Conservation (phyloP, 2,329 filamentous ascomycete species). For the Epichloe gansuensis region DNA sequence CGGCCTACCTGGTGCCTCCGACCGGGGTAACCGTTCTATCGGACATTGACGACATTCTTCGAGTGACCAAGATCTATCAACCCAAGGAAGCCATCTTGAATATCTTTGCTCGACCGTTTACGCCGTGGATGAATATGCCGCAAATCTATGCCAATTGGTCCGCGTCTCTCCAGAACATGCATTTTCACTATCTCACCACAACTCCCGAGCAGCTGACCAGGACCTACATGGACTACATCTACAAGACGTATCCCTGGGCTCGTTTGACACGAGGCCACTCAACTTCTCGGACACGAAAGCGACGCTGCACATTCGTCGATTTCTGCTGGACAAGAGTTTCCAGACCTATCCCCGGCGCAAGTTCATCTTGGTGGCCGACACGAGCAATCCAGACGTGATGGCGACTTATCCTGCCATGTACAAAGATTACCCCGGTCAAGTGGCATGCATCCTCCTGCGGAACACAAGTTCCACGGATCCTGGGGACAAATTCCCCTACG, state of each 20-base stretch:
- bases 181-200: constrained; percentile 75
- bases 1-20: constrained; percentile 62
- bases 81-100: constrained; percentile 65
- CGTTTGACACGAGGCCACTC: constrained; percentile 65
- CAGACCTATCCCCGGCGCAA: constrained; percentile 62
- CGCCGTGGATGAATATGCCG: constrained; percentile 69
- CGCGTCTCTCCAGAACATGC: constrained; percentile 49
- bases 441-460: constrained; percentile 66
- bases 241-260: constrained; percentile 66
- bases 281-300: constrained; percentile 69
- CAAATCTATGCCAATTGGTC: constrained; percentile 68
- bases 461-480: constrained; percentile 61
- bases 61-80: constrained; percentile 70
- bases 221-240: constrained; percentile 73
- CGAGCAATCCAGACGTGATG: constrained; percentile 68
- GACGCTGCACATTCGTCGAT: constrained; percentile 58
- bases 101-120: constrained; percentile 60
- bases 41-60: constrained; percentile 70
- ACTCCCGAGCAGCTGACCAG: constrained; percentile 67
- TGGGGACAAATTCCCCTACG: constrained; percentile 59
- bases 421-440: constrained; percentile 54
- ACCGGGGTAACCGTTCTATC: constrained; percentile 60
- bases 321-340: constrained; percentile 59
- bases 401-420: constrained; percentile 48
- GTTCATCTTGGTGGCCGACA: constrained; percentile 67